These are phyloP conservation scores for Thalassiosira profunda DNA, from an alignment of 108 stramenopile genomes.

Conservation along the genomic window DNA sequence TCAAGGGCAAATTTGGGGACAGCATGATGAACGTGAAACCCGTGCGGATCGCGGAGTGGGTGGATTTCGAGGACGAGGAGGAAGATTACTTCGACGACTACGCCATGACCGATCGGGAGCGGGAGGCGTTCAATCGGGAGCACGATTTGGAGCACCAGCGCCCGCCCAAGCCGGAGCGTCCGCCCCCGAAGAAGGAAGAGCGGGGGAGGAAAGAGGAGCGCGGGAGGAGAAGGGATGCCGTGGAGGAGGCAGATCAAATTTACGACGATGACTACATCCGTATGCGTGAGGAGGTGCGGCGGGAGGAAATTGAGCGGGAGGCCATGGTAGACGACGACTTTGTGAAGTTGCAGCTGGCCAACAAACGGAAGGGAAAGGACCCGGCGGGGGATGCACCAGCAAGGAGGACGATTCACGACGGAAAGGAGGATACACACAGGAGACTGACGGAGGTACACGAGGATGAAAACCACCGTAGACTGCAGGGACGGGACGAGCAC, in stretches of 20 bases:
- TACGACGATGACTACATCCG: conserved; percentile 5
- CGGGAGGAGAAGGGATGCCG: conserved; percentile 6
- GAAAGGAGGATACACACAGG: conserved; percentile 19
- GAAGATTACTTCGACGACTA: conserved; percentile 34
- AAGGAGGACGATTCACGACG: conserved; percentile 38
- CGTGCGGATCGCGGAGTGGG: conserved; percentile 24
- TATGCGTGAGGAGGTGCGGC: conserved; percentile 20
- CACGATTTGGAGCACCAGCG: not conserved
- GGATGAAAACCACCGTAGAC: not conserved
- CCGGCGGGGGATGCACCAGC: not conserved
- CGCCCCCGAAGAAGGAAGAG: not conserved
- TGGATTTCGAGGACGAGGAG: conserved; percentile 62
- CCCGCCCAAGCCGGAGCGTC: too few relatives aligned
- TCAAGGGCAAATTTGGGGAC: not conserved
- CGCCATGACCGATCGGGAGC: not conserved
- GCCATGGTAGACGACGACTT: conserved; percentile 40
- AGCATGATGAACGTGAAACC: conserved; percentile 4
- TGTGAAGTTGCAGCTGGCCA: conserved; percentile 42
- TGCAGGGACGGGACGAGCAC: not conserved
- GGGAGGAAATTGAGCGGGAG: conserved; percentile 1
- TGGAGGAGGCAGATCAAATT: conserved; percentile 28
- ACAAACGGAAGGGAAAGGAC: not conserved
- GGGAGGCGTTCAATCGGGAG: not conserved
- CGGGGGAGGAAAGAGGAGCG: not conserved
- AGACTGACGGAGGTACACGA: not conserved